Percentiles rank a stretch among this genome's conserved stretches.
phyloP scores from a whole-genome alignment of 2,329 filamentous ascomycete species.

The Aureobasidium sp. region DNA sequence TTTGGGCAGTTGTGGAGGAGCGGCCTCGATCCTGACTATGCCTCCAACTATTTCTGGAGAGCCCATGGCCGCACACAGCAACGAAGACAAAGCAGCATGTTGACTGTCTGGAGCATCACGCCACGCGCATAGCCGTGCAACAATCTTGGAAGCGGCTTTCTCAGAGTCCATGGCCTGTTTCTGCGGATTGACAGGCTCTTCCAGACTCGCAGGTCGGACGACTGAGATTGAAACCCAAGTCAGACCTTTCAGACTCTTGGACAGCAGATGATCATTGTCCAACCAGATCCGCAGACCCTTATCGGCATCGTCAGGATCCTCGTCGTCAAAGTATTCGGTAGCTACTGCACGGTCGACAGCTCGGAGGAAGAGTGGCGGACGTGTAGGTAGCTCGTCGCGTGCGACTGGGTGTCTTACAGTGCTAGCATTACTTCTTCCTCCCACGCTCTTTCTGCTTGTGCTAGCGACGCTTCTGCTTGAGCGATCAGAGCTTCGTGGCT shows the following conservation, averaged over 20 bases:
- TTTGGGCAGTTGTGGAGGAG: conserved; percentile 60
- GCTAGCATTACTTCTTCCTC: conserved; percentile 62
- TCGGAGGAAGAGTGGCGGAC: conserved; percentile 64
- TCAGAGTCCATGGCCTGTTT: conserved; percentile 54
- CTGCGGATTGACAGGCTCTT: conserved; percentile 62
- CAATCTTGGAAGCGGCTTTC: conserved; percentile 54
- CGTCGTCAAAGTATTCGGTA: conserved; percentile 61
- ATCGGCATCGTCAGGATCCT: conserved; percentile 41
- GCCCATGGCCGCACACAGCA: conserved; percentile 65
- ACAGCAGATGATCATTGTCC: conserved; percentile 64
- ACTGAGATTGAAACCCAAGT: conserved; percentile 76
- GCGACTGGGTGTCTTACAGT: conserved; percentile 52
- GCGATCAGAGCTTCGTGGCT: conserved; percentile 54
- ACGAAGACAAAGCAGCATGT: conserved; percentile 68
- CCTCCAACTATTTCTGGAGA: conserved; percentile 70
- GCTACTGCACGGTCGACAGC: conserved; percentile 64
- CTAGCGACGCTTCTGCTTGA: conserved; percentile 75
- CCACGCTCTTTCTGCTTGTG: conserved; percentile 64
- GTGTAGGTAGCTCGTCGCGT: conserved; percentile 56
- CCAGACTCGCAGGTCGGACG: conserved; percentile 70
- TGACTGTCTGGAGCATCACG: conserved; percentile 76
- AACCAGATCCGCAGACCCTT: conserved; percentile 70
- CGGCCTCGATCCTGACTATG: conserved; percentile 77
- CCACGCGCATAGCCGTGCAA: conserved; percentile 72
- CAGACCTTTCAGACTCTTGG: conserved; percentile 64